These are phyloP conservation scores for Neurospora sp. DNA, from an alignment of 495 filamentous ascomycete genomes.

Conservation along the genomic window DNA sequence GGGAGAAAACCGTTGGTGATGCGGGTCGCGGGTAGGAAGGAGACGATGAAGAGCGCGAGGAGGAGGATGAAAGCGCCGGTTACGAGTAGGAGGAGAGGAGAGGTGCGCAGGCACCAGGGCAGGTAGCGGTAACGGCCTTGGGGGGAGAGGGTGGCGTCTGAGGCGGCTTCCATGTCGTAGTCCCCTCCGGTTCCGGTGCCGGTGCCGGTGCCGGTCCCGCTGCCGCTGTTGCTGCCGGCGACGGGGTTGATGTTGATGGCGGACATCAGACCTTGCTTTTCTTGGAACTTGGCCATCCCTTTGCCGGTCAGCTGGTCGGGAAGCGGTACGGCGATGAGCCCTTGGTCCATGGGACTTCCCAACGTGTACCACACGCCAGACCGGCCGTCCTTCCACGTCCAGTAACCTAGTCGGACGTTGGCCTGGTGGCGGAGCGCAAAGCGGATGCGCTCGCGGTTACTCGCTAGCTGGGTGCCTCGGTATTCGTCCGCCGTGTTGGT, in stretches of 20 bases:
- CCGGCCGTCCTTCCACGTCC: constrained; percentile 48
- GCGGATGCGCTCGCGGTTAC: constrained; percentile 42
- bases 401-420: constrained; percentile 68
- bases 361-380: constrained; percentile 34
- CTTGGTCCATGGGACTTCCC: constrained; percentile 26
- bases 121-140: constrained; percentile 54
- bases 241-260: not conserved
- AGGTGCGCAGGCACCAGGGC: constrained; percentile 65
- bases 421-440: constrained; percentile 37
- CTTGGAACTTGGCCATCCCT: constrained; percentile 32
- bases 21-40: constrained; percentile 58
- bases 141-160: constrained; percentile 32
- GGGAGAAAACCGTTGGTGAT: constrained; percentile 62
- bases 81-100: constrained; percentile 51
- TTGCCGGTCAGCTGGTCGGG: constrained; percentile 18
- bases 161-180: constrained; percentile 13
- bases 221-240: constrained; percentile 26
- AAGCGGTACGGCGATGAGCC: constrained; percentile 10
- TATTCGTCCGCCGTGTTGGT: constrained; percentile 68
- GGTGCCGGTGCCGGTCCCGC: not conserved
- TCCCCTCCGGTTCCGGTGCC: constrained; percentile 21
- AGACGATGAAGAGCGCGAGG: constrained; percentile 63
- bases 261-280: constrained; percentile 3
- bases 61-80: constrained; percentile 54
- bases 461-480: constrained; percentile 41